Conservation (phyloP, 116 monocot genomes). For the Trichopus zeylanicus region DNA sequence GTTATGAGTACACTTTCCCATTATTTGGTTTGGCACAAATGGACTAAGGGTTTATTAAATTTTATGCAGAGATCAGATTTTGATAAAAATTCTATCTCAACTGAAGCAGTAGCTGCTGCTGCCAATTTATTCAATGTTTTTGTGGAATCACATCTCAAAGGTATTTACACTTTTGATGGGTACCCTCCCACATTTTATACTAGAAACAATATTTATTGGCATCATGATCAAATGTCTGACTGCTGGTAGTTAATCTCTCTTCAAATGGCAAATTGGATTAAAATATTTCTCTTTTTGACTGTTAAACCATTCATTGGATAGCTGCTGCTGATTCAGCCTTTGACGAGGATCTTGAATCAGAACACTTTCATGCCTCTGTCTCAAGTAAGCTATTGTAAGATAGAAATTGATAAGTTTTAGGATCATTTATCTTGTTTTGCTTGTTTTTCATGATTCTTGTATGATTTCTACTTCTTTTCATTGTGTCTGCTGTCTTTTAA, state of each 20-base stretch:
- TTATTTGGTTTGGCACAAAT: background rate
- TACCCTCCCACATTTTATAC: background rate
- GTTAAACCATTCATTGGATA: conserved; percentile 13
- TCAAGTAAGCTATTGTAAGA: conserved; percentile 45
- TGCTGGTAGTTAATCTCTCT: background rate
- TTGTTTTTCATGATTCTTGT: conserved; percentile 3
- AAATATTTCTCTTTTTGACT: background rate
- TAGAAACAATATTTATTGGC: background rate
- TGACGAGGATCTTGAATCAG: conserved; percentile 55
- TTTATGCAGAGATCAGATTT: conserved; percentile 41
- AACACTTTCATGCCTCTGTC: conserved; percentile 77
- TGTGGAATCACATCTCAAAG: conserved; percentile 64
- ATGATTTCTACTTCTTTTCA: background rate
- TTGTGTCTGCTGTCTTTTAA: background rate
- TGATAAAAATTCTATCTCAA: conserved; percentile 37
- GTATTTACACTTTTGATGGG: conserved; percentile 25
- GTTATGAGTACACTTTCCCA: background rate
- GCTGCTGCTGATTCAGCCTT: conserved; percentile 80
- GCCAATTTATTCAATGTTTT: conserved; percentile 59
- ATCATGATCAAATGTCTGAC: background rate
- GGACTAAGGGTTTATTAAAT: background rate
- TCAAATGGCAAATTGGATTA: background rate
- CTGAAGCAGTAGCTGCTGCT: conserved; percentile 50
- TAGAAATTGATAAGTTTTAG: background rate
- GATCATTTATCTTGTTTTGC: conserved; percentile 2